These are phyloP conservation scores for Closterium sp. DNA, from an alignment of 139 green algal species.

Conservation along the genomic window DNA sequence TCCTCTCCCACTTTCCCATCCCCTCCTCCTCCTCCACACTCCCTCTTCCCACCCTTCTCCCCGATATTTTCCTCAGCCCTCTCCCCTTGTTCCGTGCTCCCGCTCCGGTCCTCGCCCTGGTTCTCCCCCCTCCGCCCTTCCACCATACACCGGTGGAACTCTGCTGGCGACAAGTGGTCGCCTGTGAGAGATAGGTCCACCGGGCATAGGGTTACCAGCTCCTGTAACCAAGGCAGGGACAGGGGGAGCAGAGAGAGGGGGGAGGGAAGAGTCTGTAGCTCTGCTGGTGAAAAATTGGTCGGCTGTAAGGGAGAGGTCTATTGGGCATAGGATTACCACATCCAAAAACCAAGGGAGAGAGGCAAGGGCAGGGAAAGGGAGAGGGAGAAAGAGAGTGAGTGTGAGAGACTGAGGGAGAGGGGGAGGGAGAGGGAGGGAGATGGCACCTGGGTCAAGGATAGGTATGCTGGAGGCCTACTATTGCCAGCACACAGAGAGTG, in stretches of 20 bases:
- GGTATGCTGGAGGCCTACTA: too few relatives aligned
- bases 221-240: constrained; percentile 45
- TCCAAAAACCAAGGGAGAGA: not conserved
- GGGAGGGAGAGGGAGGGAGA: not conserved
- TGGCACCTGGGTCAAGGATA: too few relatives aligned
- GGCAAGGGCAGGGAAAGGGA: not conserved
- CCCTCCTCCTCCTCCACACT: not conserved
- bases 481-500: too few relatives aligned
- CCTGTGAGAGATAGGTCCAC: not conserved
- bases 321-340: not conserved
- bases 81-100: not conserved
- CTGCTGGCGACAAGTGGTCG: not conserved
- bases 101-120: not conserved
- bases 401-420: not conserved
- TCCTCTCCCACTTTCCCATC: not conserved
- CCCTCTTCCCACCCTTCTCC: not conserved
- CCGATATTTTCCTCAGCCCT: not conserved
- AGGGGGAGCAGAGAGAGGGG: not conserved
- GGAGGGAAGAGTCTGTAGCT: not conserved
- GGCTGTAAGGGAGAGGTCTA: not conserved
- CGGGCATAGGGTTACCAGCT: constrained; percentile 65
- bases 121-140: not conserved
- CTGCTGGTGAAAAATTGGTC: not conserved
- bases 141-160: too few relatives aligned
- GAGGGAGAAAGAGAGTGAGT: not conserved